Evolutionary conservation across 2,329 filamentous ascomycete genomes (phyloP), one percentile per base, ranked within the genome.

Genomic region (Apiospora malaysiana): DNA sequence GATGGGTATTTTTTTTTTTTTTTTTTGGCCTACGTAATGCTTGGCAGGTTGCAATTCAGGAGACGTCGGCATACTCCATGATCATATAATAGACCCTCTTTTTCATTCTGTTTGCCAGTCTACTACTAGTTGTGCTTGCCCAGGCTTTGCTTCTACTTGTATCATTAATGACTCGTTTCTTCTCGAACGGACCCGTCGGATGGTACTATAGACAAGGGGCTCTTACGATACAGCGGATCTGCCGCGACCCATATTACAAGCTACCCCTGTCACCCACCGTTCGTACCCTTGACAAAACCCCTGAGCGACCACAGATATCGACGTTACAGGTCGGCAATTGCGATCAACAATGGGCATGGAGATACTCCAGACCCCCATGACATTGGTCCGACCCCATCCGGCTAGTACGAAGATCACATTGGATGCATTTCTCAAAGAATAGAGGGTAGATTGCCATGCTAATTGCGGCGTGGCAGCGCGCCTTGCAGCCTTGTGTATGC

Each of bases 151-250:
- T 32, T 59, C 51, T 59, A 59, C 2, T 32, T 59, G 27, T 59
- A 59, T 59, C 51, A 59, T 27, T 21, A n/a, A 25, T 59, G 51
- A 59, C 51, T 59, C 51, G 51, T 59, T 56, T 10, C 51, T 59
- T 59, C 27, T 59, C 51, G 51, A 59, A 59, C 51, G 18, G 25
- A 59, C 51, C 18, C 8, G 18, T 37, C 8, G 27, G 9, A 27
- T 59, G 51, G 7, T 9, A 59, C 51, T 59, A 59, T 59, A 37
- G 51, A 32, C 51, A 10, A 8, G 51, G 51, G 51, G 25, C 6
- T 16, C 14, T 37, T 21, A 10, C 32, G 32, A 21, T 32, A 18
- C 25, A 18, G 49, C 49, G 51, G 51, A 59, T 59, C 27, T 59
- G 14, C 5, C 25, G 14, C 5, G 25, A 32, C 51, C 51, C 51